Base-by-base conservation (phyloP, 1,284 basidiomycete genomes). In the Pseudozyma sp. region DNA sequence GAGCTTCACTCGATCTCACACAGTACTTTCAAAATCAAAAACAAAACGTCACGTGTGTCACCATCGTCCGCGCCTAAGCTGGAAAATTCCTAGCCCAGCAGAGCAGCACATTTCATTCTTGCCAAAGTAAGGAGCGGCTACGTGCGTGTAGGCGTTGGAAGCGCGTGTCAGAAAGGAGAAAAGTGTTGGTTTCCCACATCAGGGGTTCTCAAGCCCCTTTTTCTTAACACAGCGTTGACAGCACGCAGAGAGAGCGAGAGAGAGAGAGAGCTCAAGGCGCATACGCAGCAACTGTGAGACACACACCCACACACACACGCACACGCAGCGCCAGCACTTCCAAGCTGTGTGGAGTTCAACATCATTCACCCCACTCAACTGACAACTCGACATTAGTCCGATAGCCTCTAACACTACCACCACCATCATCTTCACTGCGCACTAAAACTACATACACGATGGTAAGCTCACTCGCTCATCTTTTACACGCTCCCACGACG, bases 161-260 rank as follows among this genome's bases (percentile, higher is more conserved):
- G 36, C 34, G 52, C 52, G 52, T 21, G 52, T 31, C 19, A 11
- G 8, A 3, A 31, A 14, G 21, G 25, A 31, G 25, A 31, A 34
- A 57, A 25, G 55, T 57, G 55, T 57, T 57, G 55, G 55, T 57
- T 57, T 48, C 55, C 9, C 10, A 43, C 34, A 43, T 18, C 47
- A 50, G 56, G 56, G 56, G 56, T 48, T 4, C 31, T 16, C 7
- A 21, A 49, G 55, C 45, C 55, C 55, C 55, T 49, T 57, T 47
- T 56, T 42, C n/a, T 40, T 21, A n/a, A 35, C 48, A 50, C 25
- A 31, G 25, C 25, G 3, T 31, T 31, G 25, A 31, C 25, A 31
- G 25, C 25, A 31, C 25, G 25, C 25, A 31, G 25, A 31, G 25
- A 31, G 25, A 31, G 25, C 3, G 25, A 31, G 25, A 31, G 25